phyloP scores from a whole-genome alignment of 2,329 filamentous ascomycete genomes.

The Claviceps pusilla region DNA sequence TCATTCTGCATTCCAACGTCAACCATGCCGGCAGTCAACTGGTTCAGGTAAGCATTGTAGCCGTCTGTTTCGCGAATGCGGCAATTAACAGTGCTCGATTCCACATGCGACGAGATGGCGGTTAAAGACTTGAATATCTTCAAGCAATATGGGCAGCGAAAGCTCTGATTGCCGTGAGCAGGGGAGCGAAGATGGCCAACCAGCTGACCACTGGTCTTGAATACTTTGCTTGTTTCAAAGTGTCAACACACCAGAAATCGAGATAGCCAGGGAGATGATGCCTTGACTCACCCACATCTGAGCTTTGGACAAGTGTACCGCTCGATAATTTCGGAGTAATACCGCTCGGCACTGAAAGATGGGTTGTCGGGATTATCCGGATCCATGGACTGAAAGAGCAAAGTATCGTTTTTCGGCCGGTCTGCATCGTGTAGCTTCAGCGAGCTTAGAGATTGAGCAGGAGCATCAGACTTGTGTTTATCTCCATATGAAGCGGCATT shows the following conservation, averaged over 20 bases:
- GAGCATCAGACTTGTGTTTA: background rate
- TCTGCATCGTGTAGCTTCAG: constrained; percentile 9
- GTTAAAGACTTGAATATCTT: constrained; percentile 25
- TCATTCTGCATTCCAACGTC: constrained; percentile 11
- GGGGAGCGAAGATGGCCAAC: constrained; percentile 29
- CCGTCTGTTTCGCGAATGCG: constrained; percentile 25
- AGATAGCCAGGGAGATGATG: background rate
- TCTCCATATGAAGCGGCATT: background rate
- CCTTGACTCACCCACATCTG: constrained; percentile 32
- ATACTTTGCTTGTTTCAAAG: constrained; percentile 25
- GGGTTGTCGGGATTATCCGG: constrained; percentile 30
- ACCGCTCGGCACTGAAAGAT: constrained; percentile 32
- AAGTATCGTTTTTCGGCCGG: constrained; percentile 7
- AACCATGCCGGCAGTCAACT: constrained; percentile 18
- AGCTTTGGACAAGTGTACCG: constrained; percentile 39
- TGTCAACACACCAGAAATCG: background rate
- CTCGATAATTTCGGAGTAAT: constrained; percentile 26
- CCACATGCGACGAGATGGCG: constrained; percentile 33
- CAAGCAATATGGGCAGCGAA: constrained; percentile 31
- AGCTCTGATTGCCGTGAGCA: constrained; percentile 21
- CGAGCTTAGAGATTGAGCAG: constrained; percentile 8
- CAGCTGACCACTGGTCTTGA: constrained; percentile 19
- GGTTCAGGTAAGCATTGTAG: constrained; percentile 19
- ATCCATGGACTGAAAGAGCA: constrained; percentile 9
- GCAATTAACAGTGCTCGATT: constrained; percentile 28